Conservation (phyloP, 108 stramenopile genomes). For the Licmophora abbreviata region DNA sequence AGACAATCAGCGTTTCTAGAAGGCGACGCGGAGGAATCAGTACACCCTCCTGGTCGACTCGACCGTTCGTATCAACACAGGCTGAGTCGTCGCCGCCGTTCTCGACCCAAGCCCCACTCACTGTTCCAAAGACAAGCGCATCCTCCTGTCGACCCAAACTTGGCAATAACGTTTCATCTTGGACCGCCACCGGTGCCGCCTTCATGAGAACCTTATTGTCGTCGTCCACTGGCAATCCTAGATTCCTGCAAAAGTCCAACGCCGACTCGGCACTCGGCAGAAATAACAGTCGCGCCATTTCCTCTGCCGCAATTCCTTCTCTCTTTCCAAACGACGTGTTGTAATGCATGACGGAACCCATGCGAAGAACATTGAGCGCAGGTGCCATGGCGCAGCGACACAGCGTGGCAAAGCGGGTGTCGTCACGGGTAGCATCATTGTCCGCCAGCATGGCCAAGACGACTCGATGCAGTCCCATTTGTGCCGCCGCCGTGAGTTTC, state of each 20-base stretch:
- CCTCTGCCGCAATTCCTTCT: conserved; percentile 16
- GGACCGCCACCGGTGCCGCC: no score
- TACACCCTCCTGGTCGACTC: no score
- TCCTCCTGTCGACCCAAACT: no score
- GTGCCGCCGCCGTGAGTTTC: not conserved
- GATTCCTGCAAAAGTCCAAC: not conserved
- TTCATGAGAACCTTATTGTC: no score
- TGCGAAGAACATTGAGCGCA: conserved; percentile 13
- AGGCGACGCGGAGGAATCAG: no score
- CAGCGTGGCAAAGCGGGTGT: not conserved
- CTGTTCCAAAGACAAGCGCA: no score
- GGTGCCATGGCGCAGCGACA: conserved; percentile 21
- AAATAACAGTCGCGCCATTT: conserved; percentile 4
- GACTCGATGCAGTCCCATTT: not conserved
- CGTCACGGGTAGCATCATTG: not conserved
- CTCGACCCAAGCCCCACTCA: no score
- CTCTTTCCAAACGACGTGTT: conserved; percentile 23
- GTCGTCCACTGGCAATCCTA: not conserved
- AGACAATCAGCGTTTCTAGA: no score
- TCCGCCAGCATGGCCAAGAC: not conserved
- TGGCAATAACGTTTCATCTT: no score
- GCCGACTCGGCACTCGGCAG: not conserved
- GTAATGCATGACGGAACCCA: conserved; percentile 28
- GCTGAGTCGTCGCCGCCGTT: no score
- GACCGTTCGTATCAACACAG: no score